Evolutionary conservation across 331 rosid genomes (phyloP).

Genomic region (Rhamnella rubrinervis): DNA sequence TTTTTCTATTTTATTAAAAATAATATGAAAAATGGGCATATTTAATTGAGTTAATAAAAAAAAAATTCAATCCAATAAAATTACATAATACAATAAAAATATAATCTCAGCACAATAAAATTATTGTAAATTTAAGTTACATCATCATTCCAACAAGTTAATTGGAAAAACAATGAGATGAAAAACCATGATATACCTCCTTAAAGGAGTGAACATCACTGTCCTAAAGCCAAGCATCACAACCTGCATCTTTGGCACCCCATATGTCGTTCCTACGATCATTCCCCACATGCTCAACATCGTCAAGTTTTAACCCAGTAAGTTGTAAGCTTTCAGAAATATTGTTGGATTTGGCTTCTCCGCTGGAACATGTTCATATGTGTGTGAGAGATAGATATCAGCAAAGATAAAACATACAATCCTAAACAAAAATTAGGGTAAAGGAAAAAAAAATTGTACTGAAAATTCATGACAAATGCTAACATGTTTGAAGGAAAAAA

Average conservation of each 20-base stretch:
- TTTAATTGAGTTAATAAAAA: too few species aligned
- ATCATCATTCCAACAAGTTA: not conserved
- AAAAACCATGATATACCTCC: constrained; percentile 52
- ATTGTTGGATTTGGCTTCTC: constrained; percentile 98
- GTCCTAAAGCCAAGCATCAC: constrained; percentile 99
- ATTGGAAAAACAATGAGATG: constrained; percentile 7
- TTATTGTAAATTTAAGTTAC: too few species aligned
- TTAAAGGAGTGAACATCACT: constrained; percentile 84
- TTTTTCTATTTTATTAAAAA: too few species aligned
- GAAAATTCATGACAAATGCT: too few species aligned
- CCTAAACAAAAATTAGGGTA: too few species aligned
- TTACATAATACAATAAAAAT: too few species aligned
- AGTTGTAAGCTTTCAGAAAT: constrained; percentile 91
- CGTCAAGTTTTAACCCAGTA: constrained; percentile 82
- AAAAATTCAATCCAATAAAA: too few species aligned
- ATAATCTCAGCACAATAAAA: too few species aligned
- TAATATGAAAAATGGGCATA: too few species aligned
- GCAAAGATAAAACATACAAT: not conserved
- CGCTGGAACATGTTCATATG: constrained; percentile 60
- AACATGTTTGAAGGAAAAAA: too few species aligned
- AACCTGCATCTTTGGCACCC: constrained; percentile 99
- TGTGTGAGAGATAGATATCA: not conserved
- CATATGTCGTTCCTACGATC: constrained; percentile 92
- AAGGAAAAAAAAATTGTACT: too few species aligned
- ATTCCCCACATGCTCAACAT: constrained; percentile 90